phyloP scores from a whole-genome alignment of 768 basidiomycete species.

The Termitomyces bulborhizus region DNA sequence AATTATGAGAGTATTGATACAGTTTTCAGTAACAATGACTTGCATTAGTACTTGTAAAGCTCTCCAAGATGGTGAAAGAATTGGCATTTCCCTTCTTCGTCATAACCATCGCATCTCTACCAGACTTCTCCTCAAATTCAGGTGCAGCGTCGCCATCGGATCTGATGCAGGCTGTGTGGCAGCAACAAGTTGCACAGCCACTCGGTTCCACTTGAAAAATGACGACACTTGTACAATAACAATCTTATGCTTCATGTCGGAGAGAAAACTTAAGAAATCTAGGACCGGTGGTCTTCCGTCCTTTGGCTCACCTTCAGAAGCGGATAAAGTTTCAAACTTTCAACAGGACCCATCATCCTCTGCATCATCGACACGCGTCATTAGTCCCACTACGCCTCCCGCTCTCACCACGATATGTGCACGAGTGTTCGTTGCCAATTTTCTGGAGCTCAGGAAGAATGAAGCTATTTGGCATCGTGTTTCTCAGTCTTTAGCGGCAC shows the following conservation, averaged over 20 bases:
- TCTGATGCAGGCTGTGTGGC: no score
- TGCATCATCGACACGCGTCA: constrained; percentile 38
- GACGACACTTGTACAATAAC: background rate
- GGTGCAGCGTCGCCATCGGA: no score
- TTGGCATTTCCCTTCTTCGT: no score
- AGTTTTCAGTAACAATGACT: no score
- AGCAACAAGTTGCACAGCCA: constrained; percentile 2
- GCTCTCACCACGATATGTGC: constrained; percentile 45
- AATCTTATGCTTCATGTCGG: constrained; percentile 6
- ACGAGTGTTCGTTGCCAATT: constrained; percentile 42
- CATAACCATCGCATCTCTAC: no score
- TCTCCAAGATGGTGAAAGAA: no score
- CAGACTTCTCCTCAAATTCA: no score
- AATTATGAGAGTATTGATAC: no score
- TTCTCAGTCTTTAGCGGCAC: constrained; percentile 30
- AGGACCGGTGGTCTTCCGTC: constrained; percentile 7
- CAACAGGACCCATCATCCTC: constrained; percentile 40
- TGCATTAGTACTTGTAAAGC: no score
- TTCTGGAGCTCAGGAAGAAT: constrained; percentile 33
- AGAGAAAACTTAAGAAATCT: constrained; percentile 9
- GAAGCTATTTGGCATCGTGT: constrained; percentile 32
- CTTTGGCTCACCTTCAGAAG: constrained; percentile 40
- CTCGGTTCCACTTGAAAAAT: background rate
- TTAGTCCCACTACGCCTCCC: constrained; percentile 30
- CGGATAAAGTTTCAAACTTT: constrained; percentile 31